Evolutionary conservation across 2,329 filamentous ascomycete species (phyloP), one percentile per base, ranked within the genome.

Genomic region (Neonectria hederae): DNA sequence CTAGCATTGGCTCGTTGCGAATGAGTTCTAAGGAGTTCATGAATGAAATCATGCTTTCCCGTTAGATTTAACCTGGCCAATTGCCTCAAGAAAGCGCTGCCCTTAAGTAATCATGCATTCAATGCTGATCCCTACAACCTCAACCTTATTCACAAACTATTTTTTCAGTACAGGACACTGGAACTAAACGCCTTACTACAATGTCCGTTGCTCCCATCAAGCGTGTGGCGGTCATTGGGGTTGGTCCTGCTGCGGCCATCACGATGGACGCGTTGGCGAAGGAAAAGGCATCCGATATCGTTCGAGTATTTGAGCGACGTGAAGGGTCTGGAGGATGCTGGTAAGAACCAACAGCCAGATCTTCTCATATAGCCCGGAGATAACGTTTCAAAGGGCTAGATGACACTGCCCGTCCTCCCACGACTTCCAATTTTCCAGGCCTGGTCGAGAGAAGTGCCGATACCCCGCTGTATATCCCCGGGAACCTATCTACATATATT

Each of bases 301-400:
- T 90, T 59, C 82, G 86, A 6, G 86, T 90, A 0, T 90, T 90
- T 72, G 88, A 90, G 72, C 80, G 88, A 28, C 83, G 87, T 54
- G 85, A 88, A 65, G 82, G 80, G 14, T 80, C 86, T 1, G 88
- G 88, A 54, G 88, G 88, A 19, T 88, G 85, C 59, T 90, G 88
- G 88, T 89, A 74, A 72, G 82, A 51, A 53, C 43, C 19, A 4
- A 6, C 24, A 35, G 5, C 14, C 35, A n/a, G n/a, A n/a, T n/a
- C n/a, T n/a, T n/a, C n/a, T n/a, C n/a, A n/a, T n/a, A n/a, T n/a
- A n/a, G n/a, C n/a, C n/a, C n/a, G n/a, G n/a, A n/a, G n/a, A n/a
- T n/a, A 5, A 71, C 10, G n/a, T 17, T n/a, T 17, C 59, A 22
- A 22, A 28, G 85, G 83, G 83, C 78, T 85, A 35, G 80, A 75